Evolutionary conservation across 2,329 filamentous ascomycete genomes (phyloP).

Genomic region (Ceratocystis variospora): DNA sequence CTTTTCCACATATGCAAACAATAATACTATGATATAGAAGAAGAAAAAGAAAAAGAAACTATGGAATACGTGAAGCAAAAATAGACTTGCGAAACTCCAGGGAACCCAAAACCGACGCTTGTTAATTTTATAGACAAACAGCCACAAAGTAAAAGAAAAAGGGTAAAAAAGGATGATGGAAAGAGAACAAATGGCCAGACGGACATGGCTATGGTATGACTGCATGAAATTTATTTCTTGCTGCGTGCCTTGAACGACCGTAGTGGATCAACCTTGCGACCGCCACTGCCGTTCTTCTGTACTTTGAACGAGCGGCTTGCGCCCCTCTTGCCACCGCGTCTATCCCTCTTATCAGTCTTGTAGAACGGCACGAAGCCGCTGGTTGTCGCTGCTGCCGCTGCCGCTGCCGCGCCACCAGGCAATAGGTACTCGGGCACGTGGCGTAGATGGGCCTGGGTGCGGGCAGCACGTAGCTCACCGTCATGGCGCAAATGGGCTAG

Average conservation of each 20-base stretch:
- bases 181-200: background rate
- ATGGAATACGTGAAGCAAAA: background rate
- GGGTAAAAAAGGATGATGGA: background rate
- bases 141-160: constrained; percentile 3
- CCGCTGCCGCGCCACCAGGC: constrained; percentile 58
- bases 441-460: constrained; percentile 78
- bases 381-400: constrained; percentile 46
- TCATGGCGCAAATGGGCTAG: constrained; percentile 80
- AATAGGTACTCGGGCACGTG: constrained; percentile 90
- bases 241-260: constrained; percentile 67
- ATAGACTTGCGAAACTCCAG: background rate
- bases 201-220: too few relatives aligned
- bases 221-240: constrained; percentile 9
- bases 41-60: background rate
- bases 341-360: constrained; percentile 36
- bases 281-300: constrained; percentile 33
- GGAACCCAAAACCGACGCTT: constrained; percentile 15
- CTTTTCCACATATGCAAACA: background rate
- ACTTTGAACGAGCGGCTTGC: constrained; percentile 31
- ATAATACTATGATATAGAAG: background rate
- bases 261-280: constrained; percentile 58
- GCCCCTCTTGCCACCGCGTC: constrained; percentile 27
- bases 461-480: constrained; percentile 67
- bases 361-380: constrained; percentile 64
- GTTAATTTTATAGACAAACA: constrained; percentile 9